Percentiles rank a stretch among this genome's conserved stretches.
phyloP scores from a whole-genome alignment of 352 stramenopile genomes.

The Stramenopiles sp. region DNA sequence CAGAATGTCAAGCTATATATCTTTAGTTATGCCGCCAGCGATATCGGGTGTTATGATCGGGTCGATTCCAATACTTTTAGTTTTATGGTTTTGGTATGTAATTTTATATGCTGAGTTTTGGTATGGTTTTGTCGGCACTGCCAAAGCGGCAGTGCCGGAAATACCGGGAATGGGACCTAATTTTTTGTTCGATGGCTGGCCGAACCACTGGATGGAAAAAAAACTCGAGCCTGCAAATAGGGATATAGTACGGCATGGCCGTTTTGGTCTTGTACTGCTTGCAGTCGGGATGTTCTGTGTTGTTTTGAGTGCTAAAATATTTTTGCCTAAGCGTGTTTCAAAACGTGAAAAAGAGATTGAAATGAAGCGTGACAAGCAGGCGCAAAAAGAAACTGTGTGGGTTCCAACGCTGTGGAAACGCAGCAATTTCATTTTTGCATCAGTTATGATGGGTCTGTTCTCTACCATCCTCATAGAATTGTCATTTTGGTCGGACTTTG shows the following conservation, averaged over 20 bases:
- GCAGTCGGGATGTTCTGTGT: slow-evolving; percentile 61
- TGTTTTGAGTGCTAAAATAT: slow-evolving; percentile 55
- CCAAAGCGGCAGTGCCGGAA: background rate
- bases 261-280: slow-evolving; percentile 75
- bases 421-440: slow-evolving; percentile 80
- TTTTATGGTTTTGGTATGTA: slow-evolving; percentile 27
- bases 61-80: slow-evolving; percentile 48
- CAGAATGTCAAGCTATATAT: slow-evolving; percentile 69
- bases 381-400: slow-evolving; percentile 63
- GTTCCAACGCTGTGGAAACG: slow-evolving; percentile 78
- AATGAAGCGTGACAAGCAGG: slow-evolving; percentile 28
- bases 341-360: slow-evolving; percentile 54
- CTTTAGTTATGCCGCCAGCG: slow-evolving; percentile 60
- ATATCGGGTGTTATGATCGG: slow-evolving; percentile 62
- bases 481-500: slow-evolving; percentile 82
- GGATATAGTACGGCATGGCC: slow-evolving; percentile 40
- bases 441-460: slow-evolving; percentile 66
- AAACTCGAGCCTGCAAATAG: slow-evolving; percentile 50
- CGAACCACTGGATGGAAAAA: slow-evolving; percentile 57
- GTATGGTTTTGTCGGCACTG: slow-evolving; percentile 8
- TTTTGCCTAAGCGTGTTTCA: slow-evolving; percentile 63
- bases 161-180: slow-evolving; percentile 16
- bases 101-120: slow-evolving; percentile 35
- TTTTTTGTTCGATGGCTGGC: slow-evolving; percentile 48
- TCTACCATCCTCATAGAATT: slow-evolving; percentile 81